A percentile compares a stretch with the other conserved stretches of the same genome.
These are phyloP conservation scores for Lachancea kluyveri DNA, from an alignment of 805 yeast species.

Conservation along the genomic window DNA sequence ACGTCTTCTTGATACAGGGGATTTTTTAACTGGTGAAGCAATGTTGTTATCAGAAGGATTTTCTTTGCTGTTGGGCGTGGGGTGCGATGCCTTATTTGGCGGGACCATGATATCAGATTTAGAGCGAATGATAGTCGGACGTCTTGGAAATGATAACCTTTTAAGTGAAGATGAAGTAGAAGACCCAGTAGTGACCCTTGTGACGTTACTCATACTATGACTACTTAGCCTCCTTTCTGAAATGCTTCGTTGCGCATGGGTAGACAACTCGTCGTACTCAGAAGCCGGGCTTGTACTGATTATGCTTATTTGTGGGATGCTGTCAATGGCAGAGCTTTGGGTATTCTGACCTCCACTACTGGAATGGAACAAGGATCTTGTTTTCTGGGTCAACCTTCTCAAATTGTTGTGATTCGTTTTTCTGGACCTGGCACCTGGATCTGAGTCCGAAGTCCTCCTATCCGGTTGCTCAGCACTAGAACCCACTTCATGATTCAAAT, in stretches of 20 bases:
- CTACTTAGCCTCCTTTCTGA: slow-evolving; percentile 6
- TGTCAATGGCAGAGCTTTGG: slow-evolving; percentile 1
- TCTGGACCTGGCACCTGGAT: not conserved
- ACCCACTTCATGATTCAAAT: slow-evolving; percentile 12
- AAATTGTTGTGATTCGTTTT: not conserved
- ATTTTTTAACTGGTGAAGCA: slow-evolving; percentile 1
- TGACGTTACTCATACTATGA: slow-evolving; percentile 6
- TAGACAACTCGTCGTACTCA: not conserved
- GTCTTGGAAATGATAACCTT: not conserved
- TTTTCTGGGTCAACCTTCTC: not conserved
- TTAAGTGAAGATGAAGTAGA: slow-evolving; percentile 11
- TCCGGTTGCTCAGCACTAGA: slow-evolving; percentile 2
- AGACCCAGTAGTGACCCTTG: slow-evolving; percentile 7
- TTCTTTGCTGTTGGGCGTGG: not conserved
- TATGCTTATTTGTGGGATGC: slow-evolving; percentile 3
- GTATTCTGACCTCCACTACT: not conserved
- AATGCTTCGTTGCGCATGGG: not conserved
- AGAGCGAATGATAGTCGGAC: slow-evolving; percentile 3
- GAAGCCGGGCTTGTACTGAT: slow-evolving; percentile 1
- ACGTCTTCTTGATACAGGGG: slow-evolving; percentile 18
- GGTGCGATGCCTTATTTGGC: not conserved
- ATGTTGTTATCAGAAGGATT: slow-evolving; percentile 1
- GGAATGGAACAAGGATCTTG: slow-evolving; percentile 1
- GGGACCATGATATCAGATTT: slow-evolving; percentile 2
- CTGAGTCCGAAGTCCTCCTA: not conserved